Evolutionary conservation across 305 asterid genomes (phyloP).

Genomic region (Rubia occidens): DNA sequence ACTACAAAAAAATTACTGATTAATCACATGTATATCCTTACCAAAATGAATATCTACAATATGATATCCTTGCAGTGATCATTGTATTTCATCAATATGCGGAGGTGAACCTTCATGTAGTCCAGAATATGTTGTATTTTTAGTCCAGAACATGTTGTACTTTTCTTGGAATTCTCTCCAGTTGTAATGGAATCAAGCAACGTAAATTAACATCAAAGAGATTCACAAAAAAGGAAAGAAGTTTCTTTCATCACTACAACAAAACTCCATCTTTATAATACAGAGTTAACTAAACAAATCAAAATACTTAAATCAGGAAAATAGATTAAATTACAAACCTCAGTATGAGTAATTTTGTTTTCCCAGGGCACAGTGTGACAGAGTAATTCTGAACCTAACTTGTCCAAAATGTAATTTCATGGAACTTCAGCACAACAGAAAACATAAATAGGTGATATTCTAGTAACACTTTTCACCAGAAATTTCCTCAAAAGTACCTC

Average conservation of each 20-base stretch:
- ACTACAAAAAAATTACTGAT: neutral
- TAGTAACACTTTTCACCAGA: too few species aligned
- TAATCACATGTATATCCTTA: conserved; percentile 21
- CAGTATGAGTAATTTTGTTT: too few species aligned
- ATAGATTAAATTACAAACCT: neutral
- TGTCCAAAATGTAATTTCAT: too few species aligned
- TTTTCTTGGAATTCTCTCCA: conserved; percentile 29
- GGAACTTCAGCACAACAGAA: too few species aligned
- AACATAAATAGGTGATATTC: too few species aligned
- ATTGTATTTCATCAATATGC: too few species aligned
- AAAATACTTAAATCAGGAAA: neutral
- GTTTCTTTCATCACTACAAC: too few species aligned
- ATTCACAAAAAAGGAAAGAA: too few species aligned
- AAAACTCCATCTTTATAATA: neutral
- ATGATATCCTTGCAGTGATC: conserved; percentile 42
- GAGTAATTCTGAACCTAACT: too few species aligned
- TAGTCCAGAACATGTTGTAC: conserved; percentile 55
- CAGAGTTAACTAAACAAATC: neutral
- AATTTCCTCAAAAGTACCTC: too few species aligned
- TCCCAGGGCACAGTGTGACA: too few species aligned
- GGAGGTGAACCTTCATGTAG: too few species aligned
- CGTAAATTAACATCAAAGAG: neutral
- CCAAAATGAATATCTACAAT: conserved; percentile 61
- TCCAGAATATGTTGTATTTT: conserved; percentile 37
- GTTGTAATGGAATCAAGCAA: neutral